These are phyloP conservation scores for Chaetomium tenue DNA, from an alignment of 495 filamentous ascomycete species.

Conservation along the genomic window DNA sequence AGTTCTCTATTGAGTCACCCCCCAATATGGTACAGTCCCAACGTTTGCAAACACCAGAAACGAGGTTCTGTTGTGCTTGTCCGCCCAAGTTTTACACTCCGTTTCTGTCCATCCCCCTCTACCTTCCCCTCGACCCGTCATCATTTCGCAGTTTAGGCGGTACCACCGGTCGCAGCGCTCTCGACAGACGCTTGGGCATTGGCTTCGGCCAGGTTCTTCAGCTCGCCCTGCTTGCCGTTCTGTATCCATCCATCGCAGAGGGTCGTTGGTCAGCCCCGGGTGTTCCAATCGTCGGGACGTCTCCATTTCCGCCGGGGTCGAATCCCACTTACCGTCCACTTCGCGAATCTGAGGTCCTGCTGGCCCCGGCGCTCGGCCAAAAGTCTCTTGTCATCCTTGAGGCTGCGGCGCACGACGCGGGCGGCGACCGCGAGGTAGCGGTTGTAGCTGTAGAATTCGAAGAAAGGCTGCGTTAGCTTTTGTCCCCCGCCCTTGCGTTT, in stretches of 20 bases:
- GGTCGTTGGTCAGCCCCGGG: constrained; percentile 28
- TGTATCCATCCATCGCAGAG: constrained; percentile 38
- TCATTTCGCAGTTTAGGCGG: constrained; percentile 11
- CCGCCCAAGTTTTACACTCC: constrained; percentile 3
- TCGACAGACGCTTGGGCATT: constrained; percentile 64
- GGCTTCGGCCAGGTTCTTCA: constrained; percentile 68
- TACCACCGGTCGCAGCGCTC: constrained; percentile 32
- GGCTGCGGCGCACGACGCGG: constrained; percentile 80
- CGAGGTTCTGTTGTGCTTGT: neutral
- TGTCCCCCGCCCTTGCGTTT: neutral
- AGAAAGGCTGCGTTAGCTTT: constrained; percentile 4
- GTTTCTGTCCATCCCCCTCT: neutral
- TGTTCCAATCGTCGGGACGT: neutral
- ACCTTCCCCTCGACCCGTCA: neutral
- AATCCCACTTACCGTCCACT: constrained; percentile 81
- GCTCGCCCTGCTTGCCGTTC: constrained; percentile 95
- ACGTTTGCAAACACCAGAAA: constrained; percentile 17
- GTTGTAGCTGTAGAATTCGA: constrained; percentile 63
- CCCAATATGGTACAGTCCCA: constrained; percentile 33
- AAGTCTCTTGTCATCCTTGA: constrained; percentile 89
- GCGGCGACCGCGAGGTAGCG: constrained; percentile 75
- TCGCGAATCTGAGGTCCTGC: constrained; percentile 87
- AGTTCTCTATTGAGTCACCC: constrained; percentile 28
- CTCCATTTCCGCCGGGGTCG: neutral
- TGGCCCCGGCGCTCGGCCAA: constrained; percentile 84